phyloP scores from a whole-genome alignment of 139 green algal genomes.

The Dunaliella primolecta region DNA sequence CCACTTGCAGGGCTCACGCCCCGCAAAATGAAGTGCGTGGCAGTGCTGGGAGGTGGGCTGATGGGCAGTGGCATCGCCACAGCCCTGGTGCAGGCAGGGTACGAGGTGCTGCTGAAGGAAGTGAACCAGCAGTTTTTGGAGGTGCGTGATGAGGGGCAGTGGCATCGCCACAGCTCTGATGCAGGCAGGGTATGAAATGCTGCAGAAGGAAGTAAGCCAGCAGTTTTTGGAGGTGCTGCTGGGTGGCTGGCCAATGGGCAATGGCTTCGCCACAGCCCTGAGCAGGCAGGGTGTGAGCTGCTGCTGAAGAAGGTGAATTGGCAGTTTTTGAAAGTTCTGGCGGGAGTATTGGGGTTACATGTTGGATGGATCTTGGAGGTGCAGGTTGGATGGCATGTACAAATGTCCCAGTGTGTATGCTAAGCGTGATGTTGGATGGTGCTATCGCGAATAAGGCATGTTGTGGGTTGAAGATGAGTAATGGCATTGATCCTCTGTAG shows the following conservation, averaged over 20 bases:
- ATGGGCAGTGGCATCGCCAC: slow-evolving; percentile 98
- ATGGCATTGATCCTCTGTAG: too few species aligned
- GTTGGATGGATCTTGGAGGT: background rate
- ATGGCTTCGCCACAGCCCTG: slow-evolving; percentile 90
- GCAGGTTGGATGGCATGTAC: too few species aligned
- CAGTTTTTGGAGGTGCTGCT: slow-evolving; percentile 87
- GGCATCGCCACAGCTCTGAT: slow-evolving; percentile 91
- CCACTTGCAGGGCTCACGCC: slow-evolving; percentile 77
- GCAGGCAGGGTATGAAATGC: slow-evolving; percentile 70
- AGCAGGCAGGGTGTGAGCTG: slow-evolving; percentile 70
- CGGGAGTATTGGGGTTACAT: background rate
- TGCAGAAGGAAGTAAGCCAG: slow-evolving; percentile 98
- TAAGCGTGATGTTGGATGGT: background rate
- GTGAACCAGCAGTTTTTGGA: slow-evolving; percentile 96
- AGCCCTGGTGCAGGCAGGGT: slow-evolving; percentile 71
- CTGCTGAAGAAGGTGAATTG: slow-evolving; percentile 98
- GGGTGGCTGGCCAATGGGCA: slow-evolving; percentile 77
- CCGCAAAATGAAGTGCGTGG: slow-evolving; percentile 71
- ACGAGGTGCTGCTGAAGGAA: slow-evolving; percentile 94
- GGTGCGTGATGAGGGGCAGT: slow-evolving; percentile 86
- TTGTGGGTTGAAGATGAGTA: too few species aligned
- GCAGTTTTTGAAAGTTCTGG: slow-evolving; percentile 62
- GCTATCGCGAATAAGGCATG: too few species aligned
- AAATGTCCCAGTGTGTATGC: too few species aligned
- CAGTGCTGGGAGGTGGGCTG: slow-evolving; percentile 92